Base-by-base conservation (phyloP, 495 filamentous ascomycete genomes). In the Venustampulla echinocandica region DNA sequence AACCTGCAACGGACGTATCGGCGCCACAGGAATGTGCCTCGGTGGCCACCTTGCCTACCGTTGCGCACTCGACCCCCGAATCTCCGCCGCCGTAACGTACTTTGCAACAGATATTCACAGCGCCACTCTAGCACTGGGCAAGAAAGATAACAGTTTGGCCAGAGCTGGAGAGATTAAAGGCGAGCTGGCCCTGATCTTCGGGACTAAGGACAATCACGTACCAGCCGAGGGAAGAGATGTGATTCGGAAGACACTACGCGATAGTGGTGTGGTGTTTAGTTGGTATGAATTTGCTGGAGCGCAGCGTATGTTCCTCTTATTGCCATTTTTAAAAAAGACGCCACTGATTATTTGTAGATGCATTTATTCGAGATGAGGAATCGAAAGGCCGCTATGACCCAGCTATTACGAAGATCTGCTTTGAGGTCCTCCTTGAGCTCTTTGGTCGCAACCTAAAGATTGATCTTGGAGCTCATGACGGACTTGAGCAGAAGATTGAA, bases 371-470 rank as follows among this genome's bases (percentile, higher is more conserved):
- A n/a, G 90, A 95, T 58, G 90, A 97, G 65, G 69, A 90, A 36
- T 88, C 82, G 59, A 97, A 95, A 67, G 89, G 89, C 4, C 75
- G 90, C 10, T 97, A 95, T 55, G 90, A 97, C 54, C 87, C 90
- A 0, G 84, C 81, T 1, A 77, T 97, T 44, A 79, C 78, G 10
- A 87, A 86, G 60, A 75, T 85, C n/a, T 95, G 90, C 65, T 95
- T 94, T 59, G 83, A 90, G 73, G 85, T 96, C 62, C 61, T 97
- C 50, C 64, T 88, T 17, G 90, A 97, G 68, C 57, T 94, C 43
- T 96, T 96, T 67, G 79, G 75, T 4, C 69, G 90, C 23, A 81
- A 75, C 1, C 62, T 97, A 62, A 85, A 82, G 67, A 66, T 80
- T 17, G 87, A 94, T 51, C 59, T 95, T 49, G 90, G 90, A 13